Evolutionary conservation across 1,284 basidiomycete species (phyloP).

Genomic region (Sphagnurus paluster): DNA sequence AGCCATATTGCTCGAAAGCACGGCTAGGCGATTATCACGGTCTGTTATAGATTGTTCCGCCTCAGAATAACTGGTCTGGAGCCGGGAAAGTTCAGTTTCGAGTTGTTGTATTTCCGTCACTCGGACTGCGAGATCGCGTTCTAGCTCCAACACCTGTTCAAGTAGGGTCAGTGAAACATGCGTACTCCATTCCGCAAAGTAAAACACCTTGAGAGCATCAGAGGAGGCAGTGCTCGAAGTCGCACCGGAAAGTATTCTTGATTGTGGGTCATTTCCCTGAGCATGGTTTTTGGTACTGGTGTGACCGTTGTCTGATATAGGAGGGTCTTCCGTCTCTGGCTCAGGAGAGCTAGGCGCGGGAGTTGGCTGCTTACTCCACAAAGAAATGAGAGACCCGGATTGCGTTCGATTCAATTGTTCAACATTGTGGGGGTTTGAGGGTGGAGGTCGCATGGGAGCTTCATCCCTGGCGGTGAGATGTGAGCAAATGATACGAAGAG

Average conservation of each 20-base stretch:
- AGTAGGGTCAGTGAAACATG: not conserved
- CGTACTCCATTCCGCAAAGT: not conserved
- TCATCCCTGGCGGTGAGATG: conserved; percentile 5
- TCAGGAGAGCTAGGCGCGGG: conserved; percentile 44
- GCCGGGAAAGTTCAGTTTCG: conserved; percentile 11
- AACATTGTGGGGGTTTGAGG: conserved; percentile 14
- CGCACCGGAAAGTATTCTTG: not conserved
- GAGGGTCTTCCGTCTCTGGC: conserved; percentile 13
- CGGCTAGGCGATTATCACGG: conserved; percentile 22
- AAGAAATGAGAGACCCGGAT: conserved; percentile 48
- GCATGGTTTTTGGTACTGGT: conserved; percentile 1
- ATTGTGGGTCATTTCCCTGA: not conserved
- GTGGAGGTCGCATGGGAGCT: conserved; percentile 1
- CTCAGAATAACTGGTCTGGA: conserved; percentile 16
- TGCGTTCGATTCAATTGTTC: conserved; percentile 43
- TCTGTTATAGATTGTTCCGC: conserved; percentile 17
- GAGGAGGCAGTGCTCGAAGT: not conserved
- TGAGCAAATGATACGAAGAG: not conserved
- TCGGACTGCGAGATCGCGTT: conserved; percentile 5
- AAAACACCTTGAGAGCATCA: conserved; percentile 3
- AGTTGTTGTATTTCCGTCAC: conserved; percentile 7
- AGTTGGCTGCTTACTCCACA: conserved; percentile 48
- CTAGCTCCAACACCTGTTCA: conserved; percentile 10
- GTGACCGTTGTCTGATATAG: not conserved
- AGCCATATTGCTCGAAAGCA: conserved; percentile 14